These are phyloP conservation scores for Colletotrichum falcatum DNA, from an alignment of 2,329 filamentous ascomycete species.

Conservation along the genomic window DNA sequence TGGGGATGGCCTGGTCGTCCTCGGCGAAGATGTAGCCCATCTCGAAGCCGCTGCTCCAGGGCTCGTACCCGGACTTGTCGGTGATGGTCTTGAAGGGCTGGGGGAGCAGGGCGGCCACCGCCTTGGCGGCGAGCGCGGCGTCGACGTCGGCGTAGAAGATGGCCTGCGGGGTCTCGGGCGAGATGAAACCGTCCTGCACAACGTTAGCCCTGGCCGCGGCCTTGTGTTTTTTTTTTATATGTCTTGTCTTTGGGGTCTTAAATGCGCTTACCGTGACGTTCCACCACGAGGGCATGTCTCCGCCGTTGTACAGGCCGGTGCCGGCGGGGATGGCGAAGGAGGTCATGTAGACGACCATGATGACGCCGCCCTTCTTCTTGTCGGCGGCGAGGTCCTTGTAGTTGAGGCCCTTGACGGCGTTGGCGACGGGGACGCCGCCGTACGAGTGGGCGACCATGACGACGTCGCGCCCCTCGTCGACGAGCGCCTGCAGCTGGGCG, in stretches of 20 bases:
- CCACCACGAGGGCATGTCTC: conserved; percentile 45
- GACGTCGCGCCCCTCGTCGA: conserved; percentile 53
- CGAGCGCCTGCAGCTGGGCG: conserved; percentile 44
- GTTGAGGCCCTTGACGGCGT: conserved; percentile 51
- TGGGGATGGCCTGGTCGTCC: conserved; percentile 43
- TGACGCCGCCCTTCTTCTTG: conserved; percentile 53
- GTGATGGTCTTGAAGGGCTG: conserved; percentile 39
- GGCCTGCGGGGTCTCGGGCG: neutral
- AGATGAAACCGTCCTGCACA: conserved; percentile 24
- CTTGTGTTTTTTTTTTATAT: neutral
- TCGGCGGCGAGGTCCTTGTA: conserved; percentile 48
- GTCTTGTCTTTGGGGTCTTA: too few relatives aligned
- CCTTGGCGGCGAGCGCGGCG: conserved; percentile 25
- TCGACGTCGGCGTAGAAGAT: conserved; percentile 46
- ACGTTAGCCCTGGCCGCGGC: too few relatives aligned
- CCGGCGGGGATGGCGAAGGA: conserved; percentile 48
- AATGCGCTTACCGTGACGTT: conserved; percentile 39
- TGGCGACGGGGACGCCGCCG: conserved; percentile 53
- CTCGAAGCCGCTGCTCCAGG: conserved; percentile 46
- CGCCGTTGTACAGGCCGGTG: conserved; percentile 42
- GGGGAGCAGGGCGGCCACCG: conserved; percentile 24
- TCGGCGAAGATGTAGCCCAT: conserved; percentile 45
- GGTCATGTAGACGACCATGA: conserved; percentile 50
- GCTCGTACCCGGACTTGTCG: conserved; percentile 43
- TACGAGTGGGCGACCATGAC: conserved; percentile 58